A percentile compares a stretch with the other conserved stretches of the same genome.
Evolutionary conservation across 2,329 filamentous ascomycete species (phyloP).

Genomic region (Aspergillus jensenii): DNA sequence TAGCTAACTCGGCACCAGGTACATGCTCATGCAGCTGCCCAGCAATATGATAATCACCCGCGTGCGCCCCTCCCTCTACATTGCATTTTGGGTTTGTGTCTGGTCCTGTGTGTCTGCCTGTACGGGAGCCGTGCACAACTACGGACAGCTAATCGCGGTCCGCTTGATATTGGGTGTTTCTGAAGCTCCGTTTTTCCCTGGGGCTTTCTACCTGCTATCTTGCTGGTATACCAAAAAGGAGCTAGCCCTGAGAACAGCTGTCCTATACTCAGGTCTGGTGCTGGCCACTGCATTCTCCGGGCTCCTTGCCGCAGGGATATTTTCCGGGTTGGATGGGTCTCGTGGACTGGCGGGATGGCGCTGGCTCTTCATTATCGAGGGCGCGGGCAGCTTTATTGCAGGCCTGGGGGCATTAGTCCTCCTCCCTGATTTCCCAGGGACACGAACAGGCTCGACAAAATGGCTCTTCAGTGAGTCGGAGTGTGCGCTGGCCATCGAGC

Average conservation of each 20-base stretch:
- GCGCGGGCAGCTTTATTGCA: not conserved
- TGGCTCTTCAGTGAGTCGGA: not conserved
- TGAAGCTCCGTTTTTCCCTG: conserved; percentile 59
- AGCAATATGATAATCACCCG: conserved; percentile 52
- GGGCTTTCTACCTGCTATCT: conserved; percentile 38
- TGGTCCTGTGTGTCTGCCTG: conserved; percentile 61
- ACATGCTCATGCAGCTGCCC: conserved; percentile 34
- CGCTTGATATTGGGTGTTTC: conserved; percentile 63
- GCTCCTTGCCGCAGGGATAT: conserved; percentile 17
- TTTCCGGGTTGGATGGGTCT: conserved; percentile 13
- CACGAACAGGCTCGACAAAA: not conserved
- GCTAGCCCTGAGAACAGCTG: conserved; percentile 19
- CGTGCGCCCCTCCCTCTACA: conserved; percentile 50
- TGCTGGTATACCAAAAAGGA: conserved; percentile 41
- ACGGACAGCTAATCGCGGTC: conserved; percentile 52
- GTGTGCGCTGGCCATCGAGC: not conserved
- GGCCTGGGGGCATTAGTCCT: not conserved
- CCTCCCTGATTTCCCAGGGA: not conserved
- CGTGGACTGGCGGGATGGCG: conserved; percentile 15
- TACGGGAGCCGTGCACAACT: conserved; percentile 53
- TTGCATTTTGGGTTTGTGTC: conserved; percentile 54
- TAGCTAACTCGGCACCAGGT: not conserved
- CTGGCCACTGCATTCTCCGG: conserved; percentile 18
- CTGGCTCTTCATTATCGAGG: conserved; percentile 28
- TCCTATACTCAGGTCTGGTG: conserved; percentile 22